Conservation (phyloP, 176 grass and related monocot species). For the Paspalum vaginatum region DNA sequence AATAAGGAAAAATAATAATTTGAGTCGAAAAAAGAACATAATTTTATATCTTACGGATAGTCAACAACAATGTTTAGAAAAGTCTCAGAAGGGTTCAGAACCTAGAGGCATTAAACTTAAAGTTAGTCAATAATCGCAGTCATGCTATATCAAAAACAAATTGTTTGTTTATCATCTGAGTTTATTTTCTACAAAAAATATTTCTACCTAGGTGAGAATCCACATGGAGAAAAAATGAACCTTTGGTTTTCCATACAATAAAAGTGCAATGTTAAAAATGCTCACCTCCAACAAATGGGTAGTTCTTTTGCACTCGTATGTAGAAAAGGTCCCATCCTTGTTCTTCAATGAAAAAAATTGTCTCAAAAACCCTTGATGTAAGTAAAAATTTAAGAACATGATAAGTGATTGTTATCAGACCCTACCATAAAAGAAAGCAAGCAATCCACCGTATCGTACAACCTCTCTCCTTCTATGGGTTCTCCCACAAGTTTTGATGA, state of each 20-base stretch:
- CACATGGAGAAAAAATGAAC: no score
- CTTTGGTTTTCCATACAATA: no score
- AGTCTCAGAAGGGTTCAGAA: conserved; percentile 41
- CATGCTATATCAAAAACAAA: no score
- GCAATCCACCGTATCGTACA: neutral
- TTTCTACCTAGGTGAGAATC: no score
- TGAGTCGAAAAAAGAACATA: neutral
- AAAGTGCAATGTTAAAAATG: no score
- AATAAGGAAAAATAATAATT: no score
- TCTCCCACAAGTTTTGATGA: neutral
- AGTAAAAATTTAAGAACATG: neutral
- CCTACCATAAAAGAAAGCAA: neutral
- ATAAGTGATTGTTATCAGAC: neutral
- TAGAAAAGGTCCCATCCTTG: neutral
- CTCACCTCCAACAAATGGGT: neutral
- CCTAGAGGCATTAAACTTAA: neutral
- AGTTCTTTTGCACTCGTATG: neutral
- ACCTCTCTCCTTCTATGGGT: neutral
- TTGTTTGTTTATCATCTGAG: no score
- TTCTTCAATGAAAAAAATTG: no score
- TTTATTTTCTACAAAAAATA: no score
- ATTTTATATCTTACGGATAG: conserved; percentile 14
- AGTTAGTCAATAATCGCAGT: no score
- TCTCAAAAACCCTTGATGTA: no score
- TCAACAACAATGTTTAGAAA: conserved; percentile 34